Evolutionary conservation across 164 flowering plant species (phyloP).

Genomic region (Kalanchoe fedtschenkoi): DNA sequence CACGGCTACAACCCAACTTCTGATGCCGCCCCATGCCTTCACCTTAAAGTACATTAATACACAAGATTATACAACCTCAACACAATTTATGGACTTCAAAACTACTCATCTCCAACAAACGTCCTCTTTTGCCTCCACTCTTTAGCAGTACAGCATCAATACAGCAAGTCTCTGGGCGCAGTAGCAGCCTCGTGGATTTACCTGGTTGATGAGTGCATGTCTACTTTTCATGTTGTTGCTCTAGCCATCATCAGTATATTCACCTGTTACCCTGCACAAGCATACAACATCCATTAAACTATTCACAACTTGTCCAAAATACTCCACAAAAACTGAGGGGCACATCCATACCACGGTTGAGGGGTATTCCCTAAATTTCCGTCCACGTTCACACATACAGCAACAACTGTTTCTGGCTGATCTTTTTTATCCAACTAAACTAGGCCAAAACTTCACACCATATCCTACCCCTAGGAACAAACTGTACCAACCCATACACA

Average conservation of each 20-base stretch:
- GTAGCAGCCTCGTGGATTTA: neutral
- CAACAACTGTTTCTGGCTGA: neutral
- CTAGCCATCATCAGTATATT: conserved; percentile 15
- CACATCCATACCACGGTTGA: neutral
- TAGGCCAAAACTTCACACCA: too few relatives aligned
- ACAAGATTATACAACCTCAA: too few relatives aligned
- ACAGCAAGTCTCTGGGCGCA: too few relatives aligned
- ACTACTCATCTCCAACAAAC: too few relatives aligned
- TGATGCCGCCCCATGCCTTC: too few relatives aligned
- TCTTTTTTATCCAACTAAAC: too few relatives aligned
- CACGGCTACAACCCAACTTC: too few relatives aligned
- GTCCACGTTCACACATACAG: neutral
- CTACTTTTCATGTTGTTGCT: neutral
- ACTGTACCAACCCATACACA: neutral
- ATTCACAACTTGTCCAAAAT: neutral
- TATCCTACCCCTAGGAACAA: neutral
- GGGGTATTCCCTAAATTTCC: neutral
- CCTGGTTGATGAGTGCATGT: neutral
- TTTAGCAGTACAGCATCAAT: too few relatives aligned
- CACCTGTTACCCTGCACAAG: conserved; percentile 30
- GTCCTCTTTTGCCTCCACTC: neutral
- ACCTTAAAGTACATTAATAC: too few relatives aligned
- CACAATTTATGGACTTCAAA: too few relatives aligned
- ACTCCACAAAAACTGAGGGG: too few relatives aligned
- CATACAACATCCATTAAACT: neutral